Percentiles rank a stretch among this genome's conserved stretches.
Conservation (phyloP, 352 stramenopile genomes). For the Elongisporangium prolatum region DNA sequence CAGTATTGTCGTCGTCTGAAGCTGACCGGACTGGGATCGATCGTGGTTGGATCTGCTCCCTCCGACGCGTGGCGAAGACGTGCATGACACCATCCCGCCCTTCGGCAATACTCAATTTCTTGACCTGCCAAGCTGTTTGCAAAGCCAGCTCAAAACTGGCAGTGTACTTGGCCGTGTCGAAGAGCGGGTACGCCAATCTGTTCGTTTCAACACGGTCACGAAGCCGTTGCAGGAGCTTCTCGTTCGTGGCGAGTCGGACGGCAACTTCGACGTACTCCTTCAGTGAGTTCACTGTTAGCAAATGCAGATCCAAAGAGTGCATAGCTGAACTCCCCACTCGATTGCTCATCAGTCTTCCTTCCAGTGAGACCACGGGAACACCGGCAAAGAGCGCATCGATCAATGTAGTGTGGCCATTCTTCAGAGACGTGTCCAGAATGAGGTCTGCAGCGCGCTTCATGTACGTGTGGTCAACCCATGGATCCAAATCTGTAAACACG, state of each 20-base stretch:
- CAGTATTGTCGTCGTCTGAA: constrained; percentile 20
- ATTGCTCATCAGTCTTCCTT: constrained; percentile 66
- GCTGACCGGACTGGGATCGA: constrained; percentile 34
- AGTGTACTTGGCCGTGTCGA: constrained; percentile 59
- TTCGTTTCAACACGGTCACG: constrained; percentile 36
- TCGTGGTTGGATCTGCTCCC: constrained; percentile 12
- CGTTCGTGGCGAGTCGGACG: constrained; percentile 38
- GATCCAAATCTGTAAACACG: constrained; percentile 46
- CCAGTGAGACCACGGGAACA: constrained; percentile 66
- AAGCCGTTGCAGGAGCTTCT: constrained; percentile 23
- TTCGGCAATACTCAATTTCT: constrained; percentile 12
- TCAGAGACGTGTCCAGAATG: constrained; percentile 75
- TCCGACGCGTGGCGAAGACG: constrained; percentile 29
- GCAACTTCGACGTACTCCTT: constrained; percentile 83
- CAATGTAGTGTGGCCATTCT: constrained; percentile 83
- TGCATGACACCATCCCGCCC: constrained; percentile 22
- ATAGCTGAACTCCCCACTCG: constrained; percentile 54
- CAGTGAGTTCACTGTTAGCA: constrained; percentile 55
- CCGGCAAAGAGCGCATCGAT: constrained; percentile 77
- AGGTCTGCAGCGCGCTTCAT: constrained; percentile 68
- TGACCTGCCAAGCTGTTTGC: constrained; percentile 39
- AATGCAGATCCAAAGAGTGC: constrained; percentile 39
- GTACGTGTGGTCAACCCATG: constrained; percentile 80
- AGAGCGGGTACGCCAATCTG: constrained; percentile 43
- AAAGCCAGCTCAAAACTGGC: constrained; percentile 41